Conservation (phyloP, 306 rosid species). For the Dalbergia oliveri region DNA sequence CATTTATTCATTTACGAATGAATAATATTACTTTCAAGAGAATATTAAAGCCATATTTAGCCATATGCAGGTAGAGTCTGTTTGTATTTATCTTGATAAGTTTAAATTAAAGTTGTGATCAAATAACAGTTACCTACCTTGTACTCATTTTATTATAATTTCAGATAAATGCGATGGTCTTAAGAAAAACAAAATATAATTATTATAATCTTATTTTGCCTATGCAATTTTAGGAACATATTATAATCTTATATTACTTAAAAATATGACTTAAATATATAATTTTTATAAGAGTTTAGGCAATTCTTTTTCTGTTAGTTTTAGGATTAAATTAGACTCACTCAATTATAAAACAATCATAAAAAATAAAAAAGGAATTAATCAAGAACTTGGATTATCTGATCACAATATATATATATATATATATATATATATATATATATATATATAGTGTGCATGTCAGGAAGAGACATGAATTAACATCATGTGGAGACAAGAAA, state of each 20-base stretch:
- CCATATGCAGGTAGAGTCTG: too few relatives aligned
- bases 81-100: too few relatives aligned
- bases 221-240: neutral
- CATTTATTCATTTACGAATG: too few relatives aligned
- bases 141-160: neutral
- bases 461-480: slow-evolving; percentile 1
- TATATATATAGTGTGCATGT: too few relatives aligned
- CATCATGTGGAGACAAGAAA: slow-evolving; percentile 27
- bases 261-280: too few relatives aligned
- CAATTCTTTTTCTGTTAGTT: too few relatives aligned
- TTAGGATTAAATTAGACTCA: too few relatives aligned
- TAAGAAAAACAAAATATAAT: neutral
- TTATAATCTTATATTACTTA: neutral
- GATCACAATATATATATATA: too few relatives aligned
- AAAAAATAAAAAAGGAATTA: too few relatives aligned
- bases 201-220: neutral
- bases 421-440: too few relatives aligned
- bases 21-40: neutral
- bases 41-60: neutral
- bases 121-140: neutral
- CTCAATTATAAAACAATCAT: too few relatives aligned
- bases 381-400: neutral
- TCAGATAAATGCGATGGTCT: neutral
- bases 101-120: neutral
- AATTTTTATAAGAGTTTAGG: too few relatives aligned